Evolutionary conservation across 148 eudicot species (phyloP), one percentile per base, ranked within the genome.

Genomic region (Polygonum maritimum): DNA sequence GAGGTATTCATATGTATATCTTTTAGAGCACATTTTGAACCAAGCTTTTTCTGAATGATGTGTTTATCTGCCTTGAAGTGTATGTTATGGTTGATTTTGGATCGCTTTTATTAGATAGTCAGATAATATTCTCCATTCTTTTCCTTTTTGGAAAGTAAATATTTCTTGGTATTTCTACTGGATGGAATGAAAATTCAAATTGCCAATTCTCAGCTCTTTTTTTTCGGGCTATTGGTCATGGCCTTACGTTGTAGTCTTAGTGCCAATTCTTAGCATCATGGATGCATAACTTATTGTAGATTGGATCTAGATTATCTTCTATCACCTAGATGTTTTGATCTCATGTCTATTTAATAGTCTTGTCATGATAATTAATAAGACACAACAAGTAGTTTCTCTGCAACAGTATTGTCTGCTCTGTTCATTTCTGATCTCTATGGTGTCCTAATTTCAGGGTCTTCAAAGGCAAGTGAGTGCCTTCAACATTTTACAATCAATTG

Each of bases 381-480:
- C 26, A 19, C 31, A 15, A n/a, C n/a, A n/a, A 40, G 19, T 15
- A 45, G 44, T 41, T 18, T 15, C 38, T 62, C 19, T 65, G 45
- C 18, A 67, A 67, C 44, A 35, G 36, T 52, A 26, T 10, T 41
- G 7, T 5, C 16, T 26, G 38, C 44, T 44, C 69, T 60, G 72
- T 45, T 62, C 26, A 26, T 44, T 16, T 41, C 39, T 62, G 14
- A 76, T 31, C 38, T 31, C 15, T 21, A 67, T 67, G 41, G 0
- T 35, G 71, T 7, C 7, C 38, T 48, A 48, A 12, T 72, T 71
- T 39, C 80, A 94, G 98, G 98, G 96, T 67, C 83, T 95, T 77
- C 92, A 85, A 52, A 91, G 96, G 48, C 92, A 92, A 75, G 78
- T 49, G 67, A 81, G 89, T 81, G 96, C 97, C 60, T 82, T 85